Evolutionary conservation across 2,329 filamentous ascomycete species (phyloP).

Genomic region (Exophiala lecanii-corni): DNA sequence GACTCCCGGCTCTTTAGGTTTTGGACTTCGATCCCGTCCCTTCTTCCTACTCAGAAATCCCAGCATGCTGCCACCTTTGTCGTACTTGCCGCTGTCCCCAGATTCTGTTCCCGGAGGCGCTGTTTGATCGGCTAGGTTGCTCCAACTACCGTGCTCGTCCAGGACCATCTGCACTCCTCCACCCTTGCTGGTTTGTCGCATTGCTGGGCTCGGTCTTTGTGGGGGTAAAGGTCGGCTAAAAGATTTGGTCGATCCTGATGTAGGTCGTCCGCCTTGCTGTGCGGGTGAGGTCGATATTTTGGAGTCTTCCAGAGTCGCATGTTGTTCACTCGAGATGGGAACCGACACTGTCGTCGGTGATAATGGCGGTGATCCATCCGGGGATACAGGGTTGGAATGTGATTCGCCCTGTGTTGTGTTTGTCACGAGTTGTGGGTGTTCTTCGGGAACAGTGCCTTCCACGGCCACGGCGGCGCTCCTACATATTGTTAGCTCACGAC

Average conservation of each 20-base stretch:
- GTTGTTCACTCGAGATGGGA: conserved; percentile 10
- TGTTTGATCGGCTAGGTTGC: conserved; percentile 79
- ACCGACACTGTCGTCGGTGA: conserved; percentile 16
- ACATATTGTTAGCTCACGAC: conserved; percentile 34
- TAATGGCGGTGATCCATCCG: conserved; percentile 26
- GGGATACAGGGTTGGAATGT: conserved; percentile 18
- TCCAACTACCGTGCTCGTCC: conserved; percentile 86
- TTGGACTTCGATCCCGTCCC: conserved; percentile 84
- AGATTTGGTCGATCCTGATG: conserved; percentile 28
- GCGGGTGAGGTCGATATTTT: conserved; percentile 19
- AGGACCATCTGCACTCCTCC: conserved; percentile 89
- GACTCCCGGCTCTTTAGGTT: conserved; percentile 88
- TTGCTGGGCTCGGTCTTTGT: conserved; percentile 43
- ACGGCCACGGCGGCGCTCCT: conserved; percentile 28
- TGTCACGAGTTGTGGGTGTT: conserved; percentile 14
- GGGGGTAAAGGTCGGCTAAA: conserved; percentile 37
- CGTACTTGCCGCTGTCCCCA: conserved; percentile 31
- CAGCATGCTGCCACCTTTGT: conserved; percentile 65
- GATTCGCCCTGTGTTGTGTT: conserved; percentile 19
- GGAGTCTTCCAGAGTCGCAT: conserved; percentile 12
- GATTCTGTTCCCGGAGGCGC: conserved; percentile 42
- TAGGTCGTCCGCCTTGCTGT: conserved; percentile 10
- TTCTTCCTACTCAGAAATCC: conserved; percentile 87
- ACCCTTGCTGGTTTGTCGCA: conserved; percentile 68
- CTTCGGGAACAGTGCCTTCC: conserved; percentile 19